These are phyloP conservation scores for Lolium multiflorum DNA, from an alignment of 176 grass and related monocot genomes.

Conservation along the genomic window DNA sequence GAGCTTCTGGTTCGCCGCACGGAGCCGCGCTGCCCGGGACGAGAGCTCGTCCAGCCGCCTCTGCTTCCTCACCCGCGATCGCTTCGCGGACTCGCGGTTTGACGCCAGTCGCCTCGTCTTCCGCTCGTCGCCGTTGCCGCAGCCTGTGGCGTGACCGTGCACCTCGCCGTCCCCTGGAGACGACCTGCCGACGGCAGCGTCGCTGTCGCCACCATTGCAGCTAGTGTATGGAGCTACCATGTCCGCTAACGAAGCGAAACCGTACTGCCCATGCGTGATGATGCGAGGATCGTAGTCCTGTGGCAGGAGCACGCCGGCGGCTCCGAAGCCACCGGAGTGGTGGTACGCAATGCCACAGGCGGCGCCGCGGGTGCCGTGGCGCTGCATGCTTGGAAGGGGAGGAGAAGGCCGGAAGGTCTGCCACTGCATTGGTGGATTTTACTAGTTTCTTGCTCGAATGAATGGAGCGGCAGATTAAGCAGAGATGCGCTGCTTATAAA, in stretches of 20 bases:
- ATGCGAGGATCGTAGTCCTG: constrained; percentile 10
- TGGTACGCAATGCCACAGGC: constrained; percentile 40
- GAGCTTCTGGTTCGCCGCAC: constrained; percentile 52
- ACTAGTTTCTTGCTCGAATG: constrained; percentile 7
- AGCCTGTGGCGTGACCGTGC: neutral
- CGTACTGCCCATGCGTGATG: neutral
- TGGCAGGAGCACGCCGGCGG: constrained; percentile 31
- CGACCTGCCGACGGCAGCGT: neutral
- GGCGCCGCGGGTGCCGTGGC: neutral
- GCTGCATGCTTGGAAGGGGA: constrained; percentile 38
- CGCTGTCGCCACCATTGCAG: constrained; percentile 30
- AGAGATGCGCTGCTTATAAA: constrained; percentile 43
- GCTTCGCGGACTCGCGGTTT: constrained; percentile 75
- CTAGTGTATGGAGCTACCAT: constrained; percentile 15
- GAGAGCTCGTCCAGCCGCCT: constrained; percentile 71
- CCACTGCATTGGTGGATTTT: neutral
- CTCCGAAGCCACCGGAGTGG: constrained; percentile 20
- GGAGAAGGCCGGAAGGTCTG: neutral
- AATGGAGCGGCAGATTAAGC: constrained; percentile 46
- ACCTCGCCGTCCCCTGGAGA: neutral
- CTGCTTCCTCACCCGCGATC: constrained; percentile 88
- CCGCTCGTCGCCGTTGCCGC: constrained; percentile 53
- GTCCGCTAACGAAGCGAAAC: constrained; percentile 14
- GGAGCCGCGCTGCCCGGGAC: constrained; percentile 60
- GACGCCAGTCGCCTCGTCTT: constrained; percentile 77